Conservation (phyloP, 2,329 filamentous ascomycete genomes). For the Microascus cirrosus region DNA sequence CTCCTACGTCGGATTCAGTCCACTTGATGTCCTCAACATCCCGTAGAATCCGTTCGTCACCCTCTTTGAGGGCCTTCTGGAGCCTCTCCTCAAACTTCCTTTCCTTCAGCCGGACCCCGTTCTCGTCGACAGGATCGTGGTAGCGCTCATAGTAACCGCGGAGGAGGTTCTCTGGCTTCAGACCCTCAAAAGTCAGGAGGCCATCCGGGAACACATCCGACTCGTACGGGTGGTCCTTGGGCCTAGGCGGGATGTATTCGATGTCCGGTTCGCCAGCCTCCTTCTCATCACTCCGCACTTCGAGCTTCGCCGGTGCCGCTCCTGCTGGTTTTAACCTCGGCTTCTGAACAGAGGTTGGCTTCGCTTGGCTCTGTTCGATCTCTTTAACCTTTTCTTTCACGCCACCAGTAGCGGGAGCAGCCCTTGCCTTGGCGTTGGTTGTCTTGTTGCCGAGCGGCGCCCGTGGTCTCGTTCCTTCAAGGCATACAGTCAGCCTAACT, state of each 20-base stretch:
- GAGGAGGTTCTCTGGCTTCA: conserved; percentile 47
- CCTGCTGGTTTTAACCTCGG: conserved; percentile 45
- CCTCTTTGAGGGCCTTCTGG: conserved; percentile 38
- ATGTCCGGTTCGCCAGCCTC: conserved; percentile 57
- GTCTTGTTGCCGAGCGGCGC: conserved; percentile 89
- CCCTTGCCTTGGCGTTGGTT: conserved; percentile 78
- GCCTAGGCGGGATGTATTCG: conserved; percentile 78
- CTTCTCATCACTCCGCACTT: conserved; percentile 43
- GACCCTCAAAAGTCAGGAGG: conserved; percentile 42
- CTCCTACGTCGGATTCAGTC: conserved; percentile 44
- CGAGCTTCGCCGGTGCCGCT: conserved; percentile 46
- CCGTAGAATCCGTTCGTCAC: conserved; percentile 56
- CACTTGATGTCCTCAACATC: conserved; percentile 54
- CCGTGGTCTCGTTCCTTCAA: conserved; percentile 41
- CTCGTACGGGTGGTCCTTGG: conserved; percentile 54
- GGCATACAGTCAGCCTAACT: neutral
- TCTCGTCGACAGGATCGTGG: conserved; percentile 53
- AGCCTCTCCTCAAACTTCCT: conserved; percentile 46
- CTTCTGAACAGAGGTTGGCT: conserved; percentile 47
- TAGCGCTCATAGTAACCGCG: conserved; percentile 52
- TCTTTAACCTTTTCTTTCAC: conserved; percentile 49
- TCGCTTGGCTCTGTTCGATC: conserved; percentile 50
- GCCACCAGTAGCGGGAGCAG: conserved; percentile 49
- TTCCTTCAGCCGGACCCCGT: conserved; percentile 53
- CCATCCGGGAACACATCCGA: conserved; percentile 56